These are phyloP conservation scores for Aspergillus chevalieri DNA, from an alignment of 2,329 filamentous ascomycete genomes.

Conservation along the genomic window DNA sequence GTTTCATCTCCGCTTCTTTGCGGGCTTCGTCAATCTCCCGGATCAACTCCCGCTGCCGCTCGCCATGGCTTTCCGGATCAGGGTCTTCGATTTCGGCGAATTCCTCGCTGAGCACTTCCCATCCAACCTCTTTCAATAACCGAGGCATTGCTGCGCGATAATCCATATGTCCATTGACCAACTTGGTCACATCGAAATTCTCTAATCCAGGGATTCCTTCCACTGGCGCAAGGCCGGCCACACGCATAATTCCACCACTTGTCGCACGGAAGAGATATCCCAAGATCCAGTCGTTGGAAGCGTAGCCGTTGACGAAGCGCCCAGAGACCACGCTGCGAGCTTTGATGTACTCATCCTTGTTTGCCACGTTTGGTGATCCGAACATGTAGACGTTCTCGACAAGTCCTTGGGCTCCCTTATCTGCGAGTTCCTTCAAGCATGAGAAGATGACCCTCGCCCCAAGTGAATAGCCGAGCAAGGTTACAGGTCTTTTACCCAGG, in stretches of 20 bases:
- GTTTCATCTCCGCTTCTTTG: conserved; percentile 75
- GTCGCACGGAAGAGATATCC: conserved; percentile 94
- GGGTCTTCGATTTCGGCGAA: conserved; percentile 96
- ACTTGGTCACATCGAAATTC: conserved; percentile 79
- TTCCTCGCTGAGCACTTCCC: conserved; percentile 85
- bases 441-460: conserved; percentile 89
- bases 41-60: conserved; percentile 86
- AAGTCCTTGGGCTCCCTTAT: conserved; percentile 75
- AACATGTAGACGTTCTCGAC: conserved; percentile 95
- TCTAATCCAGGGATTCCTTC: conserved; percentile 74
- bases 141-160: conserved; percentile 90
- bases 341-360: conserved; percentile 79
- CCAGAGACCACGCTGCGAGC: conserved; percentile 79
- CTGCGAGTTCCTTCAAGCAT: conserved; percentile 78
- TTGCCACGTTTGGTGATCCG: conserved; percentile 84
- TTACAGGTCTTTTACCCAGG: conserved; percentile 83
- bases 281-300: conserved; percentile 93
- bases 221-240: conserved; percentile 76
- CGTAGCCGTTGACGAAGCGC: conserved; percentile 92
- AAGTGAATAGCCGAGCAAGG: conserved; percentile 88
- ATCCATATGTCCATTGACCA: conserved; percentile 90
- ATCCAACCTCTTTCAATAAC: conserved; percentile 79
- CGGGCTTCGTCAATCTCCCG: conserved; percentile 94
- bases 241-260: conserved; percentile 78
- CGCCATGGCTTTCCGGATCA: conserved; percentile 84